Base-by-base conservation (phyloP, 2,329 filamentous ascomycete genomes). In the Colletotrichum coccodes region DNA sequence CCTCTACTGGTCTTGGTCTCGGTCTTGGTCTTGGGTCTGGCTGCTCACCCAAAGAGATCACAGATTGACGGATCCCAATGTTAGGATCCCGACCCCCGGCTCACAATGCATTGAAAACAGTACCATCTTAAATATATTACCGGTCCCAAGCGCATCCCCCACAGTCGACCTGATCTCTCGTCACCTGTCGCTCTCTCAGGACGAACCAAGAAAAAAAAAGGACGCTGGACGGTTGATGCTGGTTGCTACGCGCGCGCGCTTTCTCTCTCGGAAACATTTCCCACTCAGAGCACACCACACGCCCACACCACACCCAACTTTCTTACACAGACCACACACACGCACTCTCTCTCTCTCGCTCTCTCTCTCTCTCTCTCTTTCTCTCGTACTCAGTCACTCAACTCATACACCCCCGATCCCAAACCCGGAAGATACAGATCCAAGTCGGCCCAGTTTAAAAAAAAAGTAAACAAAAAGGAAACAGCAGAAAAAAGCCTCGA, bases 51-150 rank as follows among this genome's bases (percentile, higher is more conserved):
- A 68, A 36, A 47, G 58, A 32, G 65, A 52, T 26, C 53, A 47
- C 23, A 58, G 53, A 52, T 40, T 58, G 53, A 68, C 54, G 65
- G 54, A 65, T 68, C 65, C 61, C 53, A 68, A 56, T 49, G 40
- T 50, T 68, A 54, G 65, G 61, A 68, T 68, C 40, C 65, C 47
- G 62, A 65, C 54, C 54, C 23, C 56, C 50, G 47, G 66, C 63
- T 61, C 50, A 34, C 26, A 40, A 56, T 44, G 63, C 63, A 68
- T 67, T 70, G 67, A 68, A 46, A 70, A 68, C 34, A 53, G 56
- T 36, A 62, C 50, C 50, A 57, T 67, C 50, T 70, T 67, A 70
- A 67, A 68, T 70, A 70, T 70, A 70, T 62, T 66, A 52, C 60
- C 54, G 47, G 52, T 67, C 67, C 63, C 63, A 53, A 32, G 57